A percentile compares a stretch with the other conserved stretches of the same genome.
These are phyloP conservation scores for Pichia californica DNA, from an alignment of 805 yeast species.

Conservation along the genomic window DNA sequence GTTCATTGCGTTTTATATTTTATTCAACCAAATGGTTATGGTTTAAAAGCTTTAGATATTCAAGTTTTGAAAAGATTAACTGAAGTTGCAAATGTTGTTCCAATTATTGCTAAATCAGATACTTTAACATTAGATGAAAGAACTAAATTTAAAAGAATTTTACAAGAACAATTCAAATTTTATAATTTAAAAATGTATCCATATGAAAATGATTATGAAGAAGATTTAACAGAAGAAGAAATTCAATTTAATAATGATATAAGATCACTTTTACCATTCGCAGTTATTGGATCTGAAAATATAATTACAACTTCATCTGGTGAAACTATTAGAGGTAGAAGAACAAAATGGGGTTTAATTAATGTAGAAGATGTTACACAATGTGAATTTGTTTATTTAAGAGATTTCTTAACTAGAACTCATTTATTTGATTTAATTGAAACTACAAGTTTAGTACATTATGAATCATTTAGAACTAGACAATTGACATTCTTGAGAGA, in stretches of 20 bases:
- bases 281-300: constrained; percentile 85
- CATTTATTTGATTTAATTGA: constrained; percentile 95
- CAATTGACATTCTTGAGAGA: constrained; percentile 92
- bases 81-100: constrained; percentile 90
- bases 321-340: constrained; percentile 78
- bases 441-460: constrained; percentile 79
- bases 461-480: constrained; percentile 88
- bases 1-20: constrained; percentile 92
- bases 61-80: constrained; percentile 76
- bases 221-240: constrained; percentile 57
- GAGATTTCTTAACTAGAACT: constrained; percentile 92
- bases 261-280: constrained; percentile 81
- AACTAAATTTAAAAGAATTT: constrained; percentile 62
- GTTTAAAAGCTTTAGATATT: constrained; percentile 78
- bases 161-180: constrained; percentile 70
- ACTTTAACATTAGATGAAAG: constrained; percentile 83
- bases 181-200: constrained; percentile 81
- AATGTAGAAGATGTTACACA: constrained; percentile 92
- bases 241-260: constrained; percentile 67
- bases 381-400: constrained; percentile 89
- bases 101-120: constrained; percentile 92
- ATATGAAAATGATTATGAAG: constrained; percentile 41
- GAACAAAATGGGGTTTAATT: constrained; percentile 89
- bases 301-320: constrained; percentile 67
- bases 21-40: constrained; percentile 81